phyloP scores from a whole-genome alignment of 352 stramenopile species.

The Globisporangium recalcitrans region DNA sequence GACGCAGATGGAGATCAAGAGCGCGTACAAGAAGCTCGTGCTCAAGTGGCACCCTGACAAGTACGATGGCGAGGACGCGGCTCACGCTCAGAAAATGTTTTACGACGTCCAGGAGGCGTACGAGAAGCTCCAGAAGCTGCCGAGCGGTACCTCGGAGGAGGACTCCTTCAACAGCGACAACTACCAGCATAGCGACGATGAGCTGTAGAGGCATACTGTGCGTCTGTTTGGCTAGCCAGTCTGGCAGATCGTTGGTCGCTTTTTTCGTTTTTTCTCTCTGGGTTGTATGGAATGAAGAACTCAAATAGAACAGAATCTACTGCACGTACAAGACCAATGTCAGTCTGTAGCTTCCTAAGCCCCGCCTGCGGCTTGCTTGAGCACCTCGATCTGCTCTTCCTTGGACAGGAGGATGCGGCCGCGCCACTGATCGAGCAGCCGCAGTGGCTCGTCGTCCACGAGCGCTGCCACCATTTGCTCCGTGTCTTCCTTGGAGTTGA shows the following conservation, averaged over 20 bases:
- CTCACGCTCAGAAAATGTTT: conserved; percentile 17
- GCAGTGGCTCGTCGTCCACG: conserved; percentile 35
- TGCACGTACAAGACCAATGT: not conserved
- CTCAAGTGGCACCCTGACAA: conserved; percentile 27
- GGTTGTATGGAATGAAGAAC: not conserved
- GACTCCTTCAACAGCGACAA: not conserved
- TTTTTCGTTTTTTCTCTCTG: not conserved
- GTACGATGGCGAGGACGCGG: conserved; percentile 16
- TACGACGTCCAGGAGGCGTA: conserved; percentile 25
- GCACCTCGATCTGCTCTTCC: conserved; percentile 40
- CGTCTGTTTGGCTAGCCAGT: not conserved
- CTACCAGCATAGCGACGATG: conserved; percentile 2
- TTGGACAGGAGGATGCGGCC: conserved; percentile 53
- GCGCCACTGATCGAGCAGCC: conserved; percentile 51
- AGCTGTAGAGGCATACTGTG: not conserved
- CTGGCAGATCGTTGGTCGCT: no score
- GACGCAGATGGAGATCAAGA: conserved; percentile 16
- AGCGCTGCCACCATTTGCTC: conserved; percentile 37
- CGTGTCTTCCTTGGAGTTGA: conserved; percentile 54
- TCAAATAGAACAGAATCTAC: not conserved
- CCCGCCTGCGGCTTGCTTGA: conserved; percentile 24
- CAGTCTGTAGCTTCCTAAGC: not conserved
- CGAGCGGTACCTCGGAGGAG: not conserved
- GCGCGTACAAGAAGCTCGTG: conserved; percentile 19
- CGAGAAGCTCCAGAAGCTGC: conserved; percentile 18